phyloP scores from a whole-genome alignment of 352 stramenopile species.

The Phytophthora pluvialis region DNA sequence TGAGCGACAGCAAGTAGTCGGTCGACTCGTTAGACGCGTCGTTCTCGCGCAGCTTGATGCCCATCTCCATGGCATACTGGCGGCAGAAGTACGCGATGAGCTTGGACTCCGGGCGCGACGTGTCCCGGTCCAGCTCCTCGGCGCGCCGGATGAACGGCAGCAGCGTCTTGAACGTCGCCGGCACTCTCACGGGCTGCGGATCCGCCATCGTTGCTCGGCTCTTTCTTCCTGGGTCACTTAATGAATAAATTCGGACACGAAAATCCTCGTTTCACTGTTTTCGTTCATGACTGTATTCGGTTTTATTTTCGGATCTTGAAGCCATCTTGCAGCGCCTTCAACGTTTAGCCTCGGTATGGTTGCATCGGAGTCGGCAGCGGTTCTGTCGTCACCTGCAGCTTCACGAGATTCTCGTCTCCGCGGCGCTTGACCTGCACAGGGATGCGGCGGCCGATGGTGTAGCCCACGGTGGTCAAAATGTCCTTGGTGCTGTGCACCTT shows the following conservation, averaged over 20 bases:
- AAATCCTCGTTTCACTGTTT: conserved; percentile 18
- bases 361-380: conserved; percentile 53
- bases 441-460: conserved; percentile 75
- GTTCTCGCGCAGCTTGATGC: conserved; percentile 88
- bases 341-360: conserved; percentile 20
- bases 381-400: conserved; percentile 68
- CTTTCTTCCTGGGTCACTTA: background rate
- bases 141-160: conserved; percentile 94
- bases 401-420: conserved; percentile 51
- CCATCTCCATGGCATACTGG: conserved; percentile 89
- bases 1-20: conserved; percentile 89
- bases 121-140: conserved; percentile 95
- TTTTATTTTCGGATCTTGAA: background rate
- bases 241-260: background rate
- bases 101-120: conserved; percentile 90
- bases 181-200: conserved; percentile 78
- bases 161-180: conserved; percentile 94
- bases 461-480: conserved; percentile 72
- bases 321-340: conserved; percentile 3
- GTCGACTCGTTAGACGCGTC: conserved; percentile 83
- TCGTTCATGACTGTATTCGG: conserved; percentile 1
- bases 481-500: conserved; percentile 77
- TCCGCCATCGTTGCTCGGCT: conserved; percentile 48
- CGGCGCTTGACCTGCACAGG: conserved; percentile 68
- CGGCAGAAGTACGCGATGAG: conserved; percentile 96